phyloP scores from a whole-genome alignment of 164 flowering plant genomes.

The Aristolochia contorta region DNA sequence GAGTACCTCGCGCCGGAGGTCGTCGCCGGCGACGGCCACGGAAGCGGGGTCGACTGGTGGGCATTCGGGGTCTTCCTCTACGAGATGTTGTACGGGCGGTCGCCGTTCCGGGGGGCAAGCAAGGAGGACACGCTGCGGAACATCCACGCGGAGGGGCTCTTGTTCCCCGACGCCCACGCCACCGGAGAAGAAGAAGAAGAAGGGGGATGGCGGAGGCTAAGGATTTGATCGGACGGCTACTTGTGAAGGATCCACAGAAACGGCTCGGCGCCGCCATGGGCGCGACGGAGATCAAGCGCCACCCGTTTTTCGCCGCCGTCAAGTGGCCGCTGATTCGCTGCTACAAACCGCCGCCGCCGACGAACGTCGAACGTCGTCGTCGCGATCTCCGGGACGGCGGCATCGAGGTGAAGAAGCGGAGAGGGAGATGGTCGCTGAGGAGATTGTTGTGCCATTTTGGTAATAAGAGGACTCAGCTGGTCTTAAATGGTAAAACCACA shows the following conservation, averaged over 20 bases:
- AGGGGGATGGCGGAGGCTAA: conserved; percentile 35
- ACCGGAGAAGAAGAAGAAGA: conserved; percentile 13
- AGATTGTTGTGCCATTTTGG: conserved; percentile 24
- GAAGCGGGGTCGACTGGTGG: conserved; percentile 95
- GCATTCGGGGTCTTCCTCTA: conserved; percentile 78
- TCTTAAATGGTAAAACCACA: conserved; percentile 6
- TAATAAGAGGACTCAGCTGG: conserved; percentile 18
- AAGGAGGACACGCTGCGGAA: conserved; percentile 69
- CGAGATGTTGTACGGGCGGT: conserved; percentile 66
- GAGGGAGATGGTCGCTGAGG: conserved; percentile 12
- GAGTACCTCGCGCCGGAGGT: conserved; percentile 91
- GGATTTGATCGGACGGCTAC: conserved; percentile 52
- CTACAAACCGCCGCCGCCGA: conserved; percentile 60
- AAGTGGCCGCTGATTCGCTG: conserved; percentile 77
- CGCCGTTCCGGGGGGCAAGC: conserved; percentile 77
- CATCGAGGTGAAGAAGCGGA: conserved; percentile 2
- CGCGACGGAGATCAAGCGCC: conserved; percentile 71
- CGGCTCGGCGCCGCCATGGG: conserved; percentile 70
- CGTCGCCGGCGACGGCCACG: conserved; percentile 60
- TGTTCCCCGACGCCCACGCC: conserved; percentile 18
- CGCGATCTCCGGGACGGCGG: conserved; percentile 12
- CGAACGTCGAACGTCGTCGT: conserved; percentile 19
- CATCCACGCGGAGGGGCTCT: conserved; percentile 33
- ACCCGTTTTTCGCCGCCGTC: conserved; percentile 66
- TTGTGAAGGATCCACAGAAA: conserved; percentile 61